Evolutionary conservation across 129 eudicot genomes (phyloP), one percentile per base, ranked within the genome.

Genomic region (Artemisia tridentata): DNA sequence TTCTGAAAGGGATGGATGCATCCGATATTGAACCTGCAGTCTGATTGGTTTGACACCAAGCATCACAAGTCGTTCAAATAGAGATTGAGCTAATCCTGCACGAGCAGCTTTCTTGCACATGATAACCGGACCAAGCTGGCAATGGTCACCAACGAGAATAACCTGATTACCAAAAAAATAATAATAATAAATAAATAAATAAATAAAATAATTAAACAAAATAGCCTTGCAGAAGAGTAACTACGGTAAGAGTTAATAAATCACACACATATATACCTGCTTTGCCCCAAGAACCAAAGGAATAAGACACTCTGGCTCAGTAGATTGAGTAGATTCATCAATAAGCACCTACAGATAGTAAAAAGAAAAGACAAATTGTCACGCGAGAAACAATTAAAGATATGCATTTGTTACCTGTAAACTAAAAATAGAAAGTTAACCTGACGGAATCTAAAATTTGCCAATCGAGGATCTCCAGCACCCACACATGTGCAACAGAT

Each of bases 101-200:
- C 96, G 88, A 34, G 96, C 96, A 65, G 96, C 96, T 83, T 88
- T 88, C 86, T 88, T 85, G 85, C 96, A 88, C 96, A 88, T 88
- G 29, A 88, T 88, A 62, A 86, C 91, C 21, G 96, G 96, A 69
- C 96, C 96, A 68, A 88, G 89, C 80, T 88, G 96, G 73, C 96
- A 88, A 68, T 86, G 96, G 67, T 88, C 96, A 62, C 96, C 96
- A 74, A 88, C 96, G 50, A 86, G 91, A 74, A 88, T 78, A 43
- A 75, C 83, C 96, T 88, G 68, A 38, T 7, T n/a, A n/a, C n/a
- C n/a, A 7, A 2, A 34, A 18, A 43, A 50, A 27, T 2, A 20
- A 7, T n/a, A n/a, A n/a, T n/a, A 20, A 20, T 20, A 20, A 20
- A 20, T 20, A 20, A 49, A 3, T 20, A 20, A 20, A 20, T 20